Conservation (phyloP, 306 rosid species). For the Sechiopsis laciniata region DNA sequence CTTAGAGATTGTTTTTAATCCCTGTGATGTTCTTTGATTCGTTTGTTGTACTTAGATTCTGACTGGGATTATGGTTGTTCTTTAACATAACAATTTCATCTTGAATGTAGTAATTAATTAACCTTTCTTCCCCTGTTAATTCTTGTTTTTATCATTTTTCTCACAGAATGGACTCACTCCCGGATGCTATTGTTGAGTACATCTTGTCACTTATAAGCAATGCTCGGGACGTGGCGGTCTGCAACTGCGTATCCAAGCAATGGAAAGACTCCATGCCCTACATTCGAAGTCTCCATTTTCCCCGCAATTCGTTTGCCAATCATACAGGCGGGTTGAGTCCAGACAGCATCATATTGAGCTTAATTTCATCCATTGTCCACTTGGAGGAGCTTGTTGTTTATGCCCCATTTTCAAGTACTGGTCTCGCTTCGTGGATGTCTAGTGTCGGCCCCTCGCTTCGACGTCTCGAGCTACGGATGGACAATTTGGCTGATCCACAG, state of each 20-base stretch:
- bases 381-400: constrained; percentile 79
- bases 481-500: constrained; percentile 46
- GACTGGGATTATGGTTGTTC: too few relatives aligned
- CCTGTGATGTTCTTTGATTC: not conserved
- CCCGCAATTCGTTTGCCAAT: constrained; percentile 70
- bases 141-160: constrained; percentile 22
- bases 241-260: constrained; percentile 77
- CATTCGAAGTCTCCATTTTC: constrained; percentile 59
- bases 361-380: constrained; percentile 47
- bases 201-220: constrained; percentile 57
- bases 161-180: constrained; percentile 68
- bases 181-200: constrained; percentile 70
- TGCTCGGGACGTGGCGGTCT: constrained; percentile 71
- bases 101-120: not conserved
- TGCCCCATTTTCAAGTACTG: constrained; percentile 62
- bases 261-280: constrained; percentile 68
- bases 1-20: not conserved
- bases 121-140: not conserved
- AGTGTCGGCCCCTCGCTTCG: constrained; percentile 46
- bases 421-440: constrained; percentile 78
- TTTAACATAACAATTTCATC: too few relatives aligned
- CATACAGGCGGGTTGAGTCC: constrained; percentile 32
- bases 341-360: constrained; percentile 54
- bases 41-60: too few relatives aligned
- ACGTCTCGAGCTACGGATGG: constrained; percentile 83